These are phyloP conservation scores for Entomortierella lignicola DNA, from an alignment of 192 early-diverging fungal species.

Conservation along the genomic window DNA sequence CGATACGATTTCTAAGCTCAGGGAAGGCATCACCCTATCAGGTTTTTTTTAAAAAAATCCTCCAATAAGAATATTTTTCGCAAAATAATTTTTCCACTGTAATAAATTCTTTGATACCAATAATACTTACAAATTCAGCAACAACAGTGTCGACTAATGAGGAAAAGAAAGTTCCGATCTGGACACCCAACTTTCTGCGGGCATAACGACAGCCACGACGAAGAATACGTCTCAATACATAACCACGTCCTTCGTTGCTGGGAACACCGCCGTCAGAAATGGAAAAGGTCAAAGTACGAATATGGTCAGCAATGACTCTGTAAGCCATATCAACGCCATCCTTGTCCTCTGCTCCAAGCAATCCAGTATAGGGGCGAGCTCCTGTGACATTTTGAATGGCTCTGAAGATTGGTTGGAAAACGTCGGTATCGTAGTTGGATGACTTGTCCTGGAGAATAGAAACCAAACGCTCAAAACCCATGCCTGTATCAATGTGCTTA, in stretches of 20 bases:
- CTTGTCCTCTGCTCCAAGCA: conserved; percentile 88
- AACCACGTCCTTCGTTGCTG: conserved; percentile 98
- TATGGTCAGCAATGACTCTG: conserved; percentile 97
- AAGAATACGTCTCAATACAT: conserved; percentile 96
- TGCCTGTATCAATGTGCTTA: conserved; percentile 98
- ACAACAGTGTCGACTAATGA: conserved; percentile 92
- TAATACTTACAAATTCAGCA: conserved; percentile 84
- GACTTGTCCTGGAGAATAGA: conserved; percentile 93
- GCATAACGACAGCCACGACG: conserved; percentile 95
- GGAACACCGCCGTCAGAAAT: conserved; percentile 97
- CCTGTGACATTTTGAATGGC: conserved; percentile 90
- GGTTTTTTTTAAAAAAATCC: conserved; percentile 37
- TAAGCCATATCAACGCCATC: conserved; percentile 99
- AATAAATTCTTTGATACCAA: not conserved
- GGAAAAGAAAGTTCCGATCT: conserved; percentile 94
- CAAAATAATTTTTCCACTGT: too few species aligned
- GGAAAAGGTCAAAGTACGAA: conserved; percentile 95
- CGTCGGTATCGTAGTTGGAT: conserved; percentile 99
- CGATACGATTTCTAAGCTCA: conserved; percentile 81
- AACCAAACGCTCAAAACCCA: conserved; percentile 96
- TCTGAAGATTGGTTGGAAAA: conserved; percentile 84
- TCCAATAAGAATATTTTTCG: too few species aligned
- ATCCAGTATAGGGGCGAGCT: conserved; percentile 85
- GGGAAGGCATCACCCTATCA: conserved; percentile 93
- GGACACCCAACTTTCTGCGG: conserved; percentile 89